Base-by-base conservation (phyloP, 2,329 filamentous ascomycete species). In the Colletotrichum trifolii region DNA sequence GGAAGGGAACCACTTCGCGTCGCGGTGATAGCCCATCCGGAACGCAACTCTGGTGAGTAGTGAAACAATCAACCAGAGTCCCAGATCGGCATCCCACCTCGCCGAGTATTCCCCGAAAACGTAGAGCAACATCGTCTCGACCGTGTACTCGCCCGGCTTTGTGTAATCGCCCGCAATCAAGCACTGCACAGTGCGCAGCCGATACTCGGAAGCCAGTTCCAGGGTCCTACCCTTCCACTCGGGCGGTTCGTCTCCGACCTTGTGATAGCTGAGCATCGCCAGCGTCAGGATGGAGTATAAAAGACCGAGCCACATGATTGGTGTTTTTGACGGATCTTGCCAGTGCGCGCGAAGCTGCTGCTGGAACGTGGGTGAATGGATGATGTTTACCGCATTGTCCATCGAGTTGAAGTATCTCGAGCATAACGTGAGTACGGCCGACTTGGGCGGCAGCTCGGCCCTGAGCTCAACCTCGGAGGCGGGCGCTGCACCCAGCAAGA, bases 371-470 rank as follows among this genome's bases (percentile, higher is more conserved):
- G 94, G 94, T 0, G 89, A 89, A 72, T 96, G 93, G 54, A 96
- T 86, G 69, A 96, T 89, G 73, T 88, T 89, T 74, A 89, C 87
- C n/a, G 86, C 84, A 43, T 87, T 87, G 68, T 90, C 88, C 78
- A 89, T 85, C 0, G 91, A 95, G 74, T 95, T 95, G 82, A 98
- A 97, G 74, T 96, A 99, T 66, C 95, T 89, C 67, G 90, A 90
- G 67, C 97, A 91, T 15, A 98, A 83, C 33, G 93, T 89, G 72
- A 97, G 88, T n/a, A 96, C 91, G 33, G 89, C 91, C 42, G 91
- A 89, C 73, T 94, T 95, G 0, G 90, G 84, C 2, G 96, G 96
- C 46, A 98, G 85, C 54, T 91, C 89, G 35, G 90, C 87, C 67
- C 96, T 86, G 10, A 98, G 83, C 72, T 98, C 95, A 15, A 86